Percentiles rank a stretch among this genome's conserved stretches.
Conservation (phyloP, 2,329 filamentous ascomycete genomes). For the Podosphaera aphanis region DNA sequence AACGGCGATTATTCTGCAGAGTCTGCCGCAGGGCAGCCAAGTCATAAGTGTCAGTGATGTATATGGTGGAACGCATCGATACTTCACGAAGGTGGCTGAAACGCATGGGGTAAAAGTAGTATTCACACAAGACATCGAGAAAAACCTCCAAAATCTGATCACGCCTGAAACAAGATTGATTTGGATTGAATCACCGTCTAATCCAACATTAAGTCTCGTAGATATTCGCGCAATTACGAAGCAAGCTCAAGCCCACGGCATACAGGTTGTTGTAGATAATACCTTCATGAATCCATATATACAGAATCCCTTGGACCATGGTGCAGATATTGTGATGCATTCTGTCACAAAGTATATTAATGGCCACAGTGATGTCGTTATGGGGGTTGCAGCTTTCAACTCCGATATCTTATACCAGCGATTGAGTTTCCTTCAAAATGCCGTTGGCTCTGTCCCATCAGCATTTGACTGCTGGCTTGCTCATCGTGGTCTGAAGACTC, state of each 20-base stretch:
- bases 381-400: slow-evolving; percentile 94
- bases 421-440: slow-evolving; percentile 83
- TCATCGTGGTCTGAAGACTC: slow-evolving; percentile 86
- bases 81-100: slow-evolving; percentile 93
- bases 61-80: slow-evolving; percentile 92
- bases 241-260: slow-evolving; percentile 65
- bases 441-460: slow-evolving; percentile 82
- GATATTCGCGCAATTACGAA: slow-evolving; percentile 73
- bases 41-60: slow-evolving; percentile 93
- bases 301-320: slow-evolving; percentile 85
- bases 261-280: slow-evolving; percentile 96
- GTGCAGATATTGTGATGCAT: slow-evolving; percentile 88
- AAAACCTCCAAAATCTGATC: slow-evolving; percentile 68
- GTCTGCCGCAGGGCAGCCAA: slow-evolving; percentile 71
- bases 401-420: slow-evolving; percentile 52
- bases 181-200: slow-evolving; percentile 92
- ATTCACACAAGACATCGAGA: slow-evolving; percentile 79
- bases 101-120: slow-evolving; percentile 87
- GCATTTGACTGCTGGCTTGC: slow-evolving; percentile 97
- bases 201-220: slow-evolving; percentile 79
- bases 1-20: slow-evolving; percentile 82
- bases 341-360: slow-evolving; percentile 99
- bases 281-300: slow-evolving; percentile 93
- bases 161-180: slow-evolving; percentile 74
- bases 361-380: slow-evolving; percentile 86